Base-by-base conservation (phyloP, 805 yeast genomes). In the Candida quercuum region DNA sequence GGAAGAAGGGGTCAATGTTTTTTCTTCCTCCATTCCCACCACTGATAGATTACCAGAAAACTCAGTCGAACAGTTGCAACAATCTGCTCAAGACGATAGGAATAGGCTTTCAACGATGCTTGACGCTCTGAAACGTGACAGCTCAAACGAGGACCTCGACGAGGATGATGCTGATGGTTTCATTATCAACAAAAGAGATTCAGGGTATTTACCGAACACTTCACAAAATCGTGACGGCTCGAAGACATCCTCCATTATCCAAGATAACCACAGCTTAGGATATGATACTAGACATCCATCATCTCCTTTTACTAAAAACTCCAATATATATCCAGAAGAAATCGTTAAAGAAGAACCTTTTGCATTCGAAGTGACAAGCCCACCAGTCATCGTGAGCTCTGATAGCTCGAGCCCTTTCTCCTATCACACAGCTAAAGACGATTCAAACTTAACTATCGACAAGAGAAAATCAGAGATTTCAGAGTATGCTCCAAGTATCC, bases 401-500 rank as follows among this genome's bases (percentile, higher is more conserved):
- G 18, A 23, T 6, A 24, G 15, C 14, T 12, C 28, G 16, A 21
- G n/a, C 28, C 34, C 16, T 6, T 16, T 14, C 16, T 38, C 21
- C 31, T 28, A 20, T 25, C 33, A 15, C 31, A 19, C 14, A 5
- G 16, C 13, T 9, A 32, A 9, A 15, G 15, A 10, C 25, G 11
- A 12, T 10, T 28, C 28, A 4, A 22, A 29, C 7, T 27, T 28
- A 17, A n/a, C 20, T 18, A 14, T 21, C 15, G 35, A 19, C 5
- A 42, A 43, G 26, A 49, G 57, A 46, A 34, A 37, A 27, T 54
- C 59, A 1, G 32, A 47, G 14, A 38, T 50, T 25, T 54, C 59
- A 4, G 59, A 54, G 28, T 54, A 54, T 36, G 44, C 55, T 1
- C 49, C 52, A 14, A 40, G 48, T 15, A 48, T 54, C 25, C 58